Evolutionary conservation across 2,329 filamentous ascomycete species (phyloP), one percentile per base, ranked within the genome.

Genomic region (Claviceps sp.): DNA sequence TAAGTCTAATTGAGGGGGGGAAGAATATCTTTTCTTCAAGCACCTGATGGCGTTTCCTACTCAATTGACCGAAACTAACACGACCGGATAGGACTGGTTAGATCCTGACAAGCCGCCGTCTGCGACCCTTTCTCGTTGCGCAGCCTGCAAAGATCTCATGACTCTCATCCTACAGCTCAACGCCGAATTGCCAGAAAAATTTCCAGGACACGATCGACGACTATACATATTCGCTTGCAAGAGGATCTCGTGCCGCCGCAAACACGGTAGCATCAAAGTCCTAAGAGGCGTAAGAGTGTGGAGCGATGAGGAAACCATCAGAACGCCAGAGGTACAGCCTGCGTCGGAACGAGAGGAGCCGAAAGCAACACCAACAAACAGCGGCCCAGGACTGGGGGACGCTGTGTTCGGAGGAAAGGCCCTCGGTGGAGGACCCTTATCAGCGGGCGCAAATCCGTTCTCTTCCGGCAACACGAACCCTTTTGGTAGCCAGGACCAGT

Each of bases 151-250:
- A 58, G 79, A 82, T 50, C 69, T 88, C 50, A 88, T 96, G 80
- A 83, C 81, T 1, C 76, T 97, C 11, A 78, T 98, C 3, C 78
- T 98, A 46, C 89, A 98, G 67, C 78, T 98, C 29, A 88, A 98
- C 67, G 90, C 82, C 60, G 89, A 96, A 64, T 76, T 97, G 3
- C 90, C 89, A 14, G 85, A 91, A 51, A 77, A 81, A 47, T 96
- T 95, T 62, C 86, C 89, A 1, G 82, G 83, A 52, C 88, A 97
- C 67, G 88, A 96, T 62, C 78, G 93, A 58, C 80, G 91, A 55
- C 66, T 98, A 17, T 97, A 96, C 62, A 75, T 98, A 13, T 89
- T 95, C 66, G 79, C 79, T 17, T 98, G 93, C 67, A 78, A 82
- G 53, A 77, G 80, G 57, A 87, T 86, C 65, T 73, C 80, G 11